Percentiles rank a stretch among this genome's conserved stretches.
Evolutionary conservation across 2,329 filamentous ascomycete genomes (phyloP).

Genomic region (Pseudopithomyces chartarum): DNA sequence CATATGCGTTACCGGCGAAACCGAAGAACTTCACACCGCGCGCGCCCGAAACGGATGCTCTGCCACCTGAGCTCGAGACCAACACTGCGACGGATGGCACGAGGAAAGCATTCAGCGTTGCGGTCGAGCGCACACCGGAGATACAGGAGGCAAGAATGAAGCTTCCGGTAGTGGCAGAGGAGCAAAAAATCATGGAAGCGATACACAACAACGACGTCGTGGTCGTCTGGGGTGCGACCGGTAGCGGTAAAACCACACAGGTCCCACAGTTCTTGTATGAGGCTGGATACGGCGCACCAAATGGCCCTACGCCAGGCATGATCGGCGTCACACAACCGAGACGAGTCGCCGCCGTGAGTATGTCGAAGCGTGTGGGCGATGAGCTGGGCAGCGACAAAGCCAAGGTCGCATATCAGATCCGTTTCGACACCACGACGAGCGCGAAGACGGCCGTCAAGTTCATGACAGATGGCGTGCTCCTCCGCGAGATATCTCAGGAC

Average conservation of each 20-base stretch:
- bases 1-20: constrained; percentile 47
- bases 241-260: constrained; percentile 97
- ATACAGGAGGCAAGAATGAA: constrained; percentile 80
- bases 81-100: constrained; percentile 60
- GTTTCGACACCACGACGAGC: constrained; percentile 85
- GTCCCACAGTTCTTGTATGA: constrained; percentile 96
- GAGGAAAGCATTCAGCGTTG: constrained; percentile 77
- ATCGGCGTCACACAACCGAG: constrained; percentile 95
- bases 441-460: constrained; percentile 91
- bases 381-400: constrained; percentile 80
- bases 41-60: constrained; percentile 70
- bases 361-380: constrained; percentile 88
- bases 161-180: constrained; percentile 89
- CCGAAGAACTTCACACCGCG: constrained; percentile 71
- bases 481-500: constrained; percentile 89
- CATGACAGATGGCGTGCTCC: constrained; percentile 96
- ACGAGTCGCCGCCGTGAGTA: constrained; percentile 93
- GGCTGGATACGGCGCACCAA: constrained; percentile 81
- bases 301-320: constrained; percentile 83
- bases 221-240: constrained; percentile 91
- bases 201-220: constrained; percentile 90
- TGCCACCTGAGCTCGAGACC: constrained; percentile 68
- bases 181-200: constrained; percentile 97
- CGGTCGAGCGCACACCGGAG: constrained; percentile 69
- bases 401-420: constrained; percentile 85